These are phyloP conservation scores for Pycnococcus provasolii DNA, from an alignment of 139 green algal species.

Conservation along the genomic window DNA sequence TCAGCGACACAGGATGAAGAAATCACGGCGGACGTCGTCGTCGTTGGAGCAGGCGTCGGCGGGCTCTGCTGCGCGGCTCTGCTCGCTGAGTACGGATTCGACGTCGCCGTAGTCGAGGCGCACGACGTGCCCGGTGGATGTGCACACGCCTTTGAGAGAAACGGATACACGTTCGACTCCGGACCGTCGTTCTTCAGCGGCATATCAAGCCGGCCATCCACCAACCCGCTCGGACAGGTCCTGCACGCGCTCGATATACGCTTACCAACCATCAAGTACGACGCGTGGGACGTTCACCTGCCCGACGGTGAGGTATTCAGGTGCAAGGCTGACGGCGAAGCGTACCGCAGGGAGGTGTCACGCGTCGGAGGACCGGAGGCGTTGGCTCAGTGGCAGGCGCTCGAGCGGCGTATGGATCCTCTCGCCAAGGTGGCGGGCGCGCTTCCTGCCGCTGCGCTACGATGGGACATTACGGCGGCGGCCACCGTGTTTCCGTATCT, in stretches of 20 bases:
- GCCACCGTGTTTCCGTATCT: not conserved
- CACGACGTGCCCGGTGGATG: conserved; percentile 70
- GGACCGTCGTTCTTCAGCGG: conserved; percentile 76
- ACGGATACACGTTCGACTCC: conserved; percentile 73
- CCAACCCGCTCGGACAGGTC: conserved; percentile 47
- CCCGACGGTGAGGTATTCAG: conserved; percentile 47
- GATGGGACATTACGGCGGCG: conserved; percentile 39
- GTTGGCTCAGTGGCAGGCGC: conserved; percentile 41
- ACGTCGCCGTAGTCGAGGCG: conserved; percentile 31
- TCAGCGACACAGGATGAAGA: no score
- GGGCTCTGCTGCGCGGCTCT: conserved; percentile 68
- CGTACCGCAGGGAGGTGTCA: conserved; percentile 46
- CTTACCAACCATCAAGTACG: conserved; percentile 35
- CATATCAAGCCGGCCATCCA: conserved; percentile 38
- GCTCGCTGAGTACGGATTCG: conserved; percentile 64
- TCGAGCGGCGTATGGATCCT: conserved; percentile 49
- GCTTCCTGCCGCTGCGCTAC: conserved; percentile 57
- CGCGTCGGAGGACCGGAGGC: conserved; percentile 33
- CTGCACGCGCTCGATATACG: conserved; percentile 52
- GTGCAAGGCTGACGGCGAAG: conserved; percentile 39
- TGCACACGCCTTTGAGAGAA: conserved; percentile 63
- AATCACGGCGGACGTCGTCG: conserved; percentile 32
- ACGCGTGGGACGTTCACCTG: conserved; percentile 66
- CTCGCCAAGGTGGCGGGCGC: conserved; percentile 46
- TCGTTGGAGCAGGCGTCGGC: conserved; percentile 57